Base-by-base conservation (phyloP, 106 monocot genomes). In the Dactylorhiza incarnata region DNA sequence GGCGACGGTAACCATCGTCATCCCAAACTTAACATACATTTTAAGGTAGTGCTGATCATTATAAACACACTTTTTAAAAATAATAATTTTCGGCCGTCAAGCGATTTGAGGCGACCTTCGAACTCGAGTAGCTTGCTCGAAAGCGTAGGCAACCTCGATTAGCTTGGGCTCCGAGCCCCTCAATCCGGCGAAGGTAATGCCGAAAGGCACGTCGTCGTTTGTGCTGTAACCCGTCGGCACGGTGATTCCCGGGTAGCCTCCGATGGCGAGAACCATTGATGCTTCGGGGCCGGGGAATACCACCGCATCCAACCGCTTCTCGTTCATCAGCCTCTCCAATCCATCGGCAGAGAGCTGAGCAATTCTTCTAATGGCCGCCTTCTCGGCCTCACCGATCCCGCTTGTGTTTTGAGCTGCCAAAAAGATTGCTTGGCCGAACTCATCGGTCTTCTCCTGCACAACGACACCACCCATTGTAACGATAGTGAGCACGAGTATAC, bases 101-200 rank as follows among this genome's bases (percentile, higher is more conserved):
- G 37, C 2, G 26, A 66, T 37, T 66, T 24, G 5, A 73, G 93
- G 93, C 3, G 81, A 79, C 74, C 19, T 81, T 45, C 84, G 78
- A 23, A 87, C 69, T 54, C 54, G 75, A 1, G 87, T 87, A 3
- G 81, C 87, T 53, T 84, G 84, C 72, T 87, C 87, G 29, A 87
- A 87, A 13, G 68, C 84, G 73, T 85, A 88, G 15, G 84, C 80
- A 1, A 88, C 78, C 82, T 88, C 88, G 14, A 88, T 88, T 43
- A 88, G 47, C 52, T 55, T 74, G 0, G 84, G 88, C 25, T 88
- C 88, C 1, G 74, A 88, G 4, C 87, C 87, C 75, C 48, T 71
- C 15, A 88, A 66, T 1, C 83, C 87, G 0, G 79, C 82, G 9
- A 84, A 88, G 70, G 73, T 71, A 6, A 88, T 70, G 0, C 87